Evolutionary conservation across 1,139 yeast species (phyloP).

Genomic region (Candida mesenterica): DNA sequence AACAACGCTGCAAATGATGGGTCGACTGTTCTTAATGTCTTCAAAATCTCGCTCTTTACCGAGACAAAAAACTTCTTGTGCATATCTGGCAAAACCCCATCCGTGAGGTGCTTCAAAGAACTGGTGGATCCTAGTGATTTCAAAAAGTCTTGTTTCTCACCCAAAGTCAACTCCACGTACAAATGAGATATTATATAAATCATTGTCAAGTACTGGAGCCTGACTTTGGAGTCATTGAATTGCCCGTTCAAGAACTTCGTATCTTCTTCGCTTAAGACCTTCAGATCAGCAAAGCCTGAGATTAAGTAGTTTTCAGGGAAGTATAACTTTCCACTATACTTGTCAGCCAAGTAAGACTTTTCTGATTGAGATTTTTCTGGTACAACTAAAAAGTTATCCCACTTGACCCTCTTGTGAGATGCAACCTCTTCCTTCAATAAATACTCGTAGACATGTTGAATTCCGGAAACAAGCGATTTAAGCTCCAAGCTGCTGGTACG

Average conservation of each 20-base stretch:
- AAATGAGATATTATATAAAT: constrained; percentile 32
- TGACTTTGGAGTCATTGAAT: constrained; percentile 27
- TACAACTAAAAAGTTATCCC: constrained; percentile 20
- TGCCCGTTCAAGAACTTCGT: constrained; percentile 24
- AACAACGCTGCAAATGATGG: constrained; percentile 27
- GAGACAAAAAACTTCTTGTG: constrained; percentile 21
- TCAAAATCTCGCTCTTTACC: constrained; percentile 29
- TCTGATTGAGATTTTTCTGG: constrained; percentile 19
- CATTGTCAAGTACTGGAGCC: constrained; percentile 32
- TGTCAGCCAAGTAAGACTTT: constrained; percentile 18
- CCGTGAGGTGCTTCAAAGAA: constrained; percentile 37
- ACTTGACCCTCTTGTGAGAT: constrained; percentile 15
- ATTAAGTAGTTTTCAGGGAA: constrained; percentile 41
- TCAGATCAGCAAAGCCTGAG: constrained; percentile 26
- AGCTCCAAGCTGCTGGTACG: constrained; percentile 23
- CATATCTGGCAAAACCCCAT: constrained; percentile 30
- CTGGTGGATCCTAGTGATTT: constrained; percentile 25
- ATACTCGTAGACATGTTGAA: constrained; percentile 27
- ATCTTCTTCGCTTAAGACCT: constrained; percentile 24
- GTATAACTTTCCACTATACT: constrained; percentile 23
- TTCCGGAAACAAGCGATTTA: constrained; percentile 21
- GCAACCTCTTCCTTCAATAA: constrained; percentile 32
- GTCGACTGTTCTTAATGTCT: constrained; percentile 24
- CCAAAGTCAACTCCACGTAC: constrained; percentile 27
- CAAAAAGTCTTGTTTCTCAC: constrained; percentile 26